These are phyloP conservation scores for Penicillium sp. DNA, from an alignment of 2,329 filamentous ascomycete species.

Conservation along the genomic window DNA sequence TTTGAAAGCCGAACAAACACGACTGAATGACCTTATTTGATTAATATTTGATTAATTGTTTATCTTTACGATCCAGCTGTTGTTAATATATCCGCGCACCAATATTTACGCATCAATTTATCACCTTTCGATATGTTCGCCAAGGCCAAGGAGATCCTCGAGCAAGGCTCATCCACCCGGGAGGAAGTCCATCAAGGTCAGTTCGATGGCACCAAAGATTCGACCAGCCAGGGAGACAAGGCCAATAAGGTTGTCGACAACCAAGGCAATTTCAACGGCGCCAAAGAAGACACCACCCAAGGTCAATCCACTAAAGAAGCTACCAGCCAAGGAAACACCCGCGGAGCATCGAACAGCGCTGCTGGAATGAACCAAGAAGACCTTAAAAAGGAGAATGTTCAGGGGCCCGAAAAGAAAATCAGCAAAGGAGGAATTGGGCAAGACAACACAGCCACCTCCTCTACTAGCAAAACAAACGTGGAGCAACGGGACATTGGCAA, in stretches of 20 bases:
- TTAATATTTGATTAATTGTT: conserved; percentile 8
- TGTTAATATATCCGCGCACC: conserved; percentile 1
- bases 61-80: conserved; percentile 1
- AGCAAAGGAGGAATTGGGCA: background rate
- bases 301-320: conserved; percentile 7
- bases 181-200: conserved; percentile 6
- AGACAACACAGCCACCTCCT: background rate
- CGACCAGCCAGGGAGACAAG: no score
- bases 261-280: conserved; percentile 8
- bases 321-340: conserved; percentile 1
- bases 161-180: conserved; percentile 4
- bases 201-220: conserved; percentile 7
- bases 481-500: background rate
- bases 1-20: conserved; percentile 15
- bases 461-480: background rate
- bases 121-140: conserved; percentile 14
- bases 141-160: conserved; percentile 8
- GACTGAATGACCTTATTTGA: conserved; percentile 18
- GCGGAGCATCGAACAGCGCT: conserved; percentile 2
- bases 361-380: conserved; percentile 11
- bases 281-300: conserved; percentile 12
- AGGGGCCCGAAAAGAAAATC: conserved; percentile 6
- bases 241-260: no score
- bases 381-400: conserved; percentile 5
- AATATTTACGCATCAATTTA: background rate